Base-by-base conservation (phyloP, 441 rosid species). In the Bocquillonia castaneifolia region DNA sequence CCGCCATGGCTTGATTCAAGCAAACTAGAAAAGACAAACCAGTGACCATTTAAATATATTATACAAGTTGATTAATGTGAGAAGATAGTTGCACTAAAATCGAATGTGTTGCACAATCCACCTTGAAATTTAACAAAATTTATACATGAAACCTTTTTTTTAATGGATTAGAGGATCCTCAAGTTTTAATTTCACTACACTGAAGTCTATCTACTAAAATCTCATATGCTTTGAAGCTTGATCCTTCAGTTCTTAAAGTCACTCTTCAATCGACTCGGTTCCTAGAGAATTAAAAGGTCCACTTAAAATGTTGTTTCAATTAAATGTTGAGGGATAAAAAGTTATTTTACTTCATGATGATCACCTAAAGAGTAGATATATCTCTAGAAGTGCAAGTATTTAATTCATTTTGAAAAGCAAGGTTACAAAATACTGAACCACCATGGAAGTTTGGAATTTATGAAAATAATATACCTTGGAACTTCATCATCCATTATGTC, bases 401-500 rank as follows among this genome's bases (percentile, higher is more conserved):
- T 45, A 0, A 45, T 45, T 45, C 22, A 45, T 45, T 45, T 45
- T 45, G 3, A 0, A 45, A 45, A 7, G 18, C 51, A 45, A 17
- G 0, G 4, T 17, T 45, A 17, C 10, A 45, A 1, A 5, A 10
- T 45, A 22, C 22, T 45, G 4, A 50, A 50, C 2, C 3, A 10
- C 26, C 20, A 8, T 25, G 22, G 13, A 1, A 50, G 20, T 50
- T 42, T 6, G 2, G 2, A 50, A 47, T 18, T 29, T 3, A 1
- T 1, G 5, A 2, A 18, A 4, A 54, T 54, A n/a, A 28, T 13
- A 18, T 66, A 66, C 70, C 70, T 66, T 10, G 70, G 62, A 44
- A 40, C 34, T 12, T 92, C 98, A 65, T 90, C 97, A 77, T 80
- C 77, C 90, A 91, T 87, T 75, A 92, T 92, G 74, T 95, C 98